phyloP scores from a whole-genome alignment of 2,329 filamentous ascomycete species.

The Teratosphaeria gauchensis region DNA sequence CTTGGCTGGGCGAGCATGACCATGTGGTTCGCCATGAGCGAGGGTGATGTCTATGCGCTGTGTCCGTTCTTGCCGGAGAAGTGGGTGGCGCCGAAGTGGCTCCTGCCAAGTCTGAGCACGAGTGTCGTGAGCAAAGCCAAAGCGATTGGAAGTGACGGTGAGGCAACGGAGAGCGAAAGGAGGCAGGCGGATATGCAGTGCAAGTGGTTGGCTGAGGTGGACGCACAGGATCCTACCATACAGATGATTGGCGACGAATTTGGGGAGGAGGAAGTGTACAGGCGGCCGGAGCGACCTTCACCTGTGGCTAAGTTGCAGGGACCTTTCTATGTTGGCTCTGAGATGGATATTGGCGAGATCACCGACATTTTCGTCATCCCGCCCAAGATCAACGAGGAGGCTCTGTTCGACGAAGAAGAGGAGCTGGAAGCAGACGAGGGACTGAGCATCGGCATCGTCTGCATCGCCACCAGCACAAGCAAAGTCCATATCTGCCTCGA shows the following conservation, averaged over 20 bases:
- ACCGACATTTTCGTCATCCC: constrained; percentile 52
- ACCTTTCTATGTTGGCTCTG: constrained; percentile 47
- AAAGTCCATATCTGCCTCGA: constrained; percentile 52
- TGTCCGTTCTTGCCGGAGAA: constrained; percentile 81
- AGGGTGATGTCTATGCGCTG: constrained; percentile 85
- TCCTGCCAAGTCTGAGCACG: constrained; percentile 73
- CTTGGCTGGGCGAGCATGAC: constrained; percentile 88
- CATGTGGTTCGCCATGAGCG: constrained; percentile 89
- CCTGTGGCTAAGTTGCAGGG: constrained; percentile 53
- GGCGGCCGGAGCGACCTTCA: constrained; percentile 44
- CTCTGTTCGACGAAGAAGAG: constrained; percentile 43
- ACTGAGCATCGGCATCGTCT: constrained; percentile 48
- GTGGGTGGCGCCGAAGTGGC: constrained; percentile 63
- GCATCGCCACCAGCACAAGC: constrained; percentile 46
- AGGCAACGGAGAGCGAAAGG: constrained; percentile 36
- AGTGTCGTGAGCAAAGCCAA: constrained; percentile 66
- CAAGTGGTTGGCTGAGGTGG: constrained; percentile 49
- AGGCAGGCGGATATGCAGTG: constrained; percentile 44
- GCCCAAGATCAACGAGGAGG: constrained; percentile 43
- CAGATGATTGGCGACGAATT: constrained; percentile 27
- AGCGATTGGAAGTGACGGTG: constrained; percentile 31
- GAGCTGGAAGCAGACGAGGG: constrained; percentile 31
- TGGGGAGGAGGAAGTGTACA: constrained; percentile 44
- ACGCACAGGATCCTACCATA: constrained; percentile 43
- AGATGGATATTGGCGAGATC: constrained; percentile 45